Conservation (phyloP, 78 protist genomes). For the Dictyostelium capitatum region DNA sequence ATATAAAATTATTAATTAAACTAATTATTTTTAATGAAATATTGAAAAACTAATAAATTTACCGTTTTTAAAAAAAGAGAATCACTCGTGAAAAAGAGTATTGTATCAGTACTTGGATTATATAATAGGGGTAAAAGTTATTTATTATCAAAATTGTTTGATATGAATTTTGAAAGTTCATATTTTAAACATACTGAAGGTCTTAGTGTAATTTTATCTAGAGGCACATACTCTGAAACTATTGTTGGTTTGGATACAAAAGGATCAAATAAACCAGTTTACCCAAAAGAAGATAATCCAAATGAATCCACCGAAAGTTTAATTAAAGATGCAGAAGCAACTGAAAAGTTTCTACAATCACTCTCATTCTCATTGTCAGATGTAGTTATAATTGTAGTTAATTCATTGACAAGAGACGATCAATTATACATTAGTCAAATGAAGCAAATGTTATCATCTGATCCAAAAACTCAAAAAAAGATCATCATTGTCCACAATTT, state of each 20-base stretch:
- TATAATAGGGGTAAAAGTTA: conserved; percentile 35
- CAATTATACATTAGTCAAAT: conserved; percentile 29
- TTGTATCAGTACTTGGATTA: conserved; percentile 5
- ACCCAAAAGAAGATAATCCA: no score
- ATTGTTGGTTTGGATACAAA: neutral
- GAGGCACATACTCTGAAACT: neutral
- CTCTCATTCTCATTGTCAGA: conserved; percentile 1
- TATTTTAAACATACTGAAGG: conserved; percentile 35
- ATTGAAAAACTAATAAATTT: no score
- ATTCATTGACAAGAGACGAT: conserved; percentile 20
- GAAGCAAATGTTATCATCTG: neutral
- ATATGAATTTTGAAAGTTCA: neutral
- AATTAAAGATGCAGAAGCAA: neutral
- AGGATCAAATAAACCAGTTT: neutral
- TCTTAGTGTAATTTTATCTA: neutral
- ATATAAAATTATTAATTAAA: no score
- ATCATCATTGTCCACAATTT: neutral
- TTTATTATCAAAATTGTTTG: conserved; percentile 9
- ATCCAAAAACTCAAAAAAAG: neutral
- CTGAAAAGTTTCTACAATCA: neutral
- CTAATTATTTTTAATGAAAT: no score
- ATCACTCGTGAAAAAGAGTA: no score
- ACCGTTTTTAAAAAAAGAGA: no score
- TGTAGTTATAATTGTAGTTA: conserved; percentile 24
- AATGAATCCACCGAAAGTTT: no score